Base-by-base conservation (phyloP, 306 rosid species). In the Cicer judaicum region DNA sequence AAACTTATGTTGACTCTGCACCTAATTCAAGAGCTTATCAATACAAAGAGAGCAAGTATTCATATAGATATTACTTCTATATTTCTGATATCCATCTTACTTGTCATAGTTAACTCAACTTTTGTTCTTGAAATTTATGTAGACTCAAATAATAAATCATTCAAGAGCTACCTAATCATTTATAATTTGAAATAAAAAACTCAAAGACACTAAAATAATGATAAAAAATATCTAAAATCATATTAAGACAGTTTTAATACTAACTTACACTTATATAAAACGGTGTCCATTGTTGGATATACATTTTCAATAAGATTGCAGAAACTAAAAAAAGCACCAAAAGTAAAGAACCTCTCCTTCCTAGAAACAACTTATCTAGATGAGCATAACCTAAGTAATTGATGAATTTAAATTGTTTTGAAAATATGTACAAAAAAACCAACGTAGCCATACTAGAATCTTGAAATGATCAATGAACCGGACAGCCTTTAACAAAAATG, bases 401-500 rank as follows among this genome's bases (percentile, higher is more conserved):
- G 38, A 19, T 21, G 38, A 55, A 9, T 55, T 55, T 9, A 13
- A 7, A 18, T 8, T 8, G 39, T 55, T 48, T 38, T 36, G 43
- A 2, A 53, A 15, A 24, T 16, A 53, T 50, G 1, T 40, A 70
- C 18, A 16, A 12, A 39, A 4, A 59, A 55, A n/a, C 48, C 18
- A 43, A 46, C 9, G 42, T 36, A 36, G 21, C 48, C 24, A 8
- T 42, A 53, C 6, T 10, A 71, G 24, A 62, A 61, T 62, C 72
- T 24, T 56, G 14, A 5, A 38, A 46, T 67, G 24, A 70, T 79
- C 64, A 75, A 1, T 7, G 73, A 71, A 80, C 65, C 0, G 98
- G 93, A 73, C 93, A 92, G 38, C 85, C 87, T 13, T 68, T 7
- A 19, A 52, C 74, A 0, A 57, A 56, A 56, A 88, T 55, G 8